These are phyloP conservation scores for Albugo candida DNA, from an alignment of 352 stramenopile genomes.

Conservation along the genomic window DNA sequence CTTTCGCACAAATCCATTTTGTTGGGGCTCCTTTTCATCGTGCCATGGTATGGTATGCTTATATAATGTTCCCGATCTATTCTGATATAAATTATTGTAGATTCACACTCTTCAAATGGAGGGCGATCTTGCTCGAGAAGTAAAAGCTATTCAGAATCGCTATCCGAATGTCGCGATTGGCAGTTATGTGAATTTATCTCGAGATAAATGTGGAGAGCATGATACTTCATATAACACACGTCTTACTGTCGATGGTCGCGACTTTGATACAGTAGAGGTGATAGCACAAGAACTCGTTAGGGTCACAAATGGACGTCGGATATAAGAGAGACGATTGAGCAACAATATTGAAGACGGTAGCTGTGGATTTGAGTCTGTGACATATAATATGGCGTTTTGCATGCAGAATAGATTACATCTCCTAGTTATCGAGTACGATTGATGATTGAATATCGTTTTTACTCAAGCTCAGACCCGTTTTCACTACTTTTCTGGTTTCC, in stretches of 20 bases:
- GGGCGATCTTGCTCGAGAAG: constrained; percentile 34
- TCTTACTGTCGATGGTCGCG: constrained; percentile 40
- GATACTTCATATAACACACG: constrained; percentile 49
- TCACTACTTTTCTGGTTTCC: too few species aligned
- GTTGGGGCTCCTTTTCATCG: constrained; percentile 55
- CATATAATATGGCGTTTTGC: too few species aligned
- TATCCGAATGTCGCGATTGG: constrained; percentile 53
- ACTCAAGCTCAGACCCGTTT: too few species aligned
- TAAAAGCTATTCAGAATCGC: constrained; percentile 43
- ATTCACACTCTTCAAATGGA: constrained; percentile 49
- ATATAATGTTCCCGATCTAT: background rate
- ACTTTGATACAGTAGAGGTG: constrained; percentile 26
- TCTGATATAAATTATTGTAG: constrained; percentile 13
- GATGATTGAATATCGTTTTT: too few species aligned
- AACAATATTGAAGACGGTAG: background rate
- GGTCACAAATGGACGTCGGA: constrained; percentile 11
- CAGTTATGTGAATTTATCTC: constrained; percentile 68
- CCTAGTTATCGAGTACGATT: too few species aligned
- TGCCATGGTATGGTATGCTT: constrained; percentile 38
- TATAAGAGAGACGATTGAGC: background rate
- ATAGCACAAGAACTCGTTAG: constrained; percentile 22
- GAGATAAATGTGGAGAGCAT: constrained; percentile 25
- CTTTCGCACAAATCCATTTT: constrained; percentile 58
- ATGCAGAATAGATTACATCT: too few species aligned
- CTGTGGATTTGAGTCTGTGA: too few species aligned